Evolutionary conservation across 495 filamentous ascomycete species (phyloP).

Genomic region (Aspergillus affinis): DNA sequence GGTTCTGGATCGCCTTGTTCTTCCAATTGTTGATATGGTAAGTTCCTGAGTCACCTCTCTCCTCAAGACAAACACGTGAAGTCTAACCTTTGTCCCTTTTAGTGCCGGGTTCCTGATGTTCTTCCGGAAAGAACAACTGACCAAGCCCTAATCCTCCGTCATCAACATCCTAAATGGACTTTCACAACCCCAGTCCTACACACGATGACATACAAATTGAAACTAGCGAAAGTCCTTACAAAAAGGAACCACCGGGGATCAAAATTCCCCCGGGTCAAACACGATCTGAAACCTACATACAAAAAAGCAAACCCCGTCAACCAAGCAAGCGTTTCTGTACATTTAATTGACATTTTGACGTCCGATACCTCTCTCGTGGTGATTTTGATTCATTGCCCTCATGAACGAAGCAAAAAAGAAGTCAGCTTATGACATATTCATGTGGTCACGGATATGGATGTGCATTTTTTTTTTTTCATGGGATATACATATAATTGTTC

Average conservation of each 20-base stretch:
- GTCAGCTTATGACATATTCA: neutral
- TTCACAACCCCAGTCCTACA: neutral
- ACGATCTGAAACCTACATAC: neutral
- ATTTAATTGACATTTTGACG: constrained; percentile 8
- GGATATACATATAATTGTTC: constrained; percentile 1
- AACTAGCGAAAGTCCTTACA: neutral
- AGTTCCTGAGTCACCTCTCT: constrained; percentile 14
- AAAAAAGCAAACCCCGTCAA: neutral
- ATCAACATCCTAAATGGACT: neutral
- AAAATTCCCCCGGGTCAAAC: too few relatives aligned
- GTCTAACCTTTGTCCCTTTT: constrained; percentile 5
- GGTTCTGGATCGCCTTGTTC: constrained; percentile 66
- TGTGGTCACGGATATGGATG: neutral
- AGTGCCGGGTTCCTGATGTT: constrained; percentile 65
- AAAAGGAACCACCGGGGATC: neutral
- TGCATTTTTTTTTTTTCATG: constrained; percentile 1
- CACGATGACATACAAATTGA: neutral
- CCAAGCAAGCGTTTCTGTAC: constrained; percentile 4
- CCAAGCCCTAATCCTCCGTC: constrained; percentile 52
- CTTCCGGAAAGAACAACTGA: constrained; percentile 71
- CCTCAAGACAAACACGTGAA: neutral
- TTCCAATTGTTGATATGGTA: constrained; percentile 63
- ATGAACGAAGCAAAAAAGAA: too few relatives aligned
- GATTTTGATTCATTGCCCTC: neutral
- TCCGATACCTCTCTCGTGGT: constrained; percentile 1